Base-by-base conservation (phyloP, 495 filamentous ascomycete genomes). In the Aspergillus affinis region DNA sequence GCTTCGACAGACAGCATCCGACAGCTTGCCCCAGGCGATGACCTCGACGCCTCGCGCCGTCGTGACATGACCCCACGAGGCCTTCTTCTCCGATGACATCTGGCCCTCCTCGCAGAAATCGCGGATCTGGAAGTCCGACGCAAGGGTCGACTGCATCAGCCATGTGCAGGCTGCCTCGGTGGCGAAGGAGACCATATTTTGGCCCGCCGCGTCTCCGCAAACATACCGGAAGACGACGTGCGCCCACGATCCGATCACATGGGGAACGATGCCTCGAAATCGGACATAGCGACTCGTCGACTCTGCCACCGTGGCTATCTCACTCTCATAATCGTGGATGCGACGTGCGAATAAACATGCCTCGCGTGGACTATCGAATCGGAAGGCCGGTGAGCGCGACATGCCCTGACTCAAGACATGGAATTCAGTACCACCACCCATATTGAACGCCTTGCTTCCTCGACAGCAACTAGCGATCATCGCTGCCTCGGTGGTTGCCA, bases 121-220 rank as follows among this genome's bases (percentile, higher is more conserved):
- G 18, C 52, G 20, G 18, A 65, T 53, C 23, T 12, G 8, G 15
- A 48, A 55, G 30, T 51, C 12, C 18, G 17, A 10, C 8, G 23
- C 48, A 32, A 27, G 50, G 17, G 12, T 30, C 23, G 23, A 12
- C 1, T 23, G 18, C 45, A 36, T 20, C 18, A 65, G 29, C 49
- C 36, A 48, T 21, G 58, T 53, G 48, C 63, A 65, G 17, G 26
- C 56, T 30, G 51, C 18, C 48, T 65, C 30, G 13, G 63, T 65
- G 3, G 59, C 63, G 19, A 61, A 56, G 30, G 51, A 61, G 29
- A 61, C 59, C 63, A 65, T 62, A 48, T 61, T 65, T 17, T 65
- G 59, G 2, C 59, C 63, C 4, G 59, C 59, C 5, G 63, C 59
- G 32, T 59, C 32, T 20, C 63, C 63, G 49, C 59, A 65, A 19